Percentiles rank a stretch among this genome's conserved stretches.
Evolutionary conservation across 441 rosid species (phyloP).

Genomic region (Mallotus japonicus): DNA sequence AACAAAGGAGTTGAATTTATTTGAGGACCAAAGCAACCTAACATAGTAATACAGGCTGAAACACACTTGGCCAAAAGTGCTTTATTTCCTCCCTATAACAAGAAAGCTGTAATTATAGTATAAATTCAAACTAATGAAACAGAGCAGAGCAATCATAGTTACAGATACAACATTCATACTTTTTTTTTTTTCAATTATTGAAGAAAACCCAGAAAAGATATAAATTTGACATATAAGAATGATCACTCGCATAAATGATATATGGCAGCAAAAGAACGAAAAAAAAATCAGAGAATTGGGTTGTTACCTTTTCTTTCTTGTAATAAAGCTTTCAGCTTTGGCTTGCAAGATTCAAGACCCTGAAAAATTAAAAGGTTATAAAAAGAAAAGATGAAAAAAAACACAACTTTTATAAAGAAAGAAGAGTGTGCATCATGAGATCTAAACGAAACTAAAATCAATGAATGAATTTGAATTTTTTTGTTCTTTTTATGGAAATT

Average conservation of each 20-base stretch:
- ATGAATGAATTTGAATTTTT: neutral
- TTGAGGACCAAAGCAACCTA: neutral
- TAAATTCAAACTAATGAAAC: neutral
- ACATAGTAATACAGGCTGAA: neutral
- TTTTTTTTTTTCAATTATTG: neutral
- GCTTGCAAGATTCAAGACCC: slow-evolving; percentile 14
- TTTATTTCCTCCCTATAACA: too few species aligned
- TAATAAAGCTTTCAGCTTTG: neutral
- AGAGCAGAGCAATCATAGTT: neutral
- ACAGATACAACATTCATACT: neutral
- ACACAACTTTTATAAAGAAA: neutral
- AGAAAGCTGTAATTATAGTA: neutral
- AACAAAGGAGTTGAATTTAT: neutral
- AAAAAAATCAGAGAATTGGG: neutral
- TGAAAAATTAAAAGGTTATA: slow-evolving; percentile 7
- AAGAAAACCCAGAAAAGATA: neutral
- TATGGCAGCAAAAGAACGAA: neutral
- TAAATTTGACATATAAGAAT: too few species aligned
- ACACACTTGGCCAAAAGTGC: neutral
- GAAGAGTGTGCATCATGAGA: slow-evolving; percentile 7
- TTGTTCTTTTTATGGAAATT: neutral
- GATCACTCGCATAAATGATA: neutral
- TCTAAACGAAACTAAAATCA: slow-evolving; percentile 6
- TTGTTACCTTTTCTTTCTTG: slow-evolving; percentile 8
- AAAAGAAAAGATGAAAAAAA: slow-evolving; percentile 1